Base-by-base conservation (phyloP, 2,329 filamentous ascomycete genomes). In the Sclerotinia subarctica region DNA sequence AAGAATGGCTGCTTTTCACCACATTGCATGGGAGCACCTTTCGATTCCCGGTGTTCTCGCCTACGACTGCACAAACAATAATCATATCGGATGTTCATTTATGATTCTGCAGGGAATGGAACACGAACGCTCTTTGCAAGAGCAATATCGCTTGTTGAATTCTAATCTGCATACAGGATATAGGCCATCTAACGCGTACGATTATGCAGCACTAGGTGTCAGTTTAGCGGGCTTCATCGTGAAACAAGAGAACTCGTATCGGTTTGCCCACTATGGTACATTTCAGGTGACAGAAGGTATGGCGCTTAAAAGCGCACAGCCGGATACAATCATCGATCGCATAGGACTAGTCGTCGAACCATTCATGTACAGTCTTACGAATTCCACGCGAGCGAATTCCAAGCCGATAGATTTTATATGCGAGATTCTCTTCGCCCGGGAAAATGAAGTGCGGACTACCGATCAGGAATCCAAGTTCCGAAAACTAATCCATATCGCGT, bases 341-440 rank as follows among this genome's bases (percentile, higher is more conserved):
- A 63, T 63, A 24, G 4, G 32, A 2, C 11, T 63, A 0, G 0
- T 10, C 2, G 29, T 63, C 5, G 21, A 26, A 21, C 46, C 59
- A 13, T 63, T 63, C 32, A 19, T 5, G 6, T 0, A 3, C 1
- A 47, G 29, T 8, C 5, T 51, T 19, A 17, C 38, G 38, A 17
- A 42, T 42, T 24, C 46, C 8, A 51, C 35, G n/a, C 32, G 0
- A 13, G 32, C 59, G 1, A 19, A 26, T 13, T 51, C 46, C 1
- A 51, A n/a, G 1, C 29, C 29, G 8, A 63, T 63, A 29, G 59
- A 63, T 8, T 63, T 63, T 4, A 63, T 63, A 19, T 17, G 24
- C 8, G 46, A 38, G 17, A 4, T 63, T 4, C n/a, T 63, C 3
- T 24, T 26, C 0, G 32, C 10, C 7, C 10, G 24, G 10, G 59